Base-by-base conservation (phyloP, 2,329 filamentous ascomycete genomes). In the Aspergillus jensenii region DNA sequence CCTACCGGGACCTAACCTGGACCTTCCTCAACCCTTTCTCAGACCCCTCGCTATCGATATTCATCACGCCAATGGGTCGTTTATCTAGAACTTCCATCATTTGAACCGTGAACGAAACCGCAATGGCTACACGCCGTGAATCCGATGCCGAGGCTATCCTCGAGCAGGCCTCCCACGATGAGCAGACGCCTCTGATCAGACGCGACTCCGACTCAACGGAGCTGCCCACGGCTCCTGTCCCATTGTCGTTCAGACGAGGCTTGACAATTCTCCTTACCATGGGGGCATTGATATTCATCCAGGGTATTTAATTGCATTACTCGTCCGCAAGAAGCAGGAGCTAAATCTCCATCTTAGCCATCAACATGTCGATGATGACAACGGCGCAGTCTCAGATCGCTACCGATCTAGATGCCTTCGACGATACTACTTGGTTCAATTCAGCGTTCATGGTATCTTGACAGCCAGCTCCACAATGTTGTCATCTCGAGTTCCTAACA, bases 361-460 rank as follows among this genome's bases (percentile, higher is more conserved):
- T 84, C 61, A 95, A 95, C 68, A 90, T 93, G 75, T 90, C 87
- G 12, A 87, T 91, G 65, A 87, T 96, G 69, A 90, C 90, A 6
- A 93, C 91, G 56, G 90, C 89, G 2, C 91, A 95, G 74, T 90
- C 87, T 7, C 81, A 81, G 50, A 90, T 96, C 63, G 90, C 90
- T 2, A 83, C 82, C 7, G 90, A 93, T 63, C 79, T 96, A 2
- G 81, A 90, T 73, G 85, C 89, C 1, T 92, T 91, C 67, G 85
- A 87, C 56, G 79, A 86, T 55, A 87, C 86, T 37, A 89, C 86
- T 72, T 96, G 90, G 90, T 91, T 95, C 70, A 91, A 89, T 7
- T 90, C 89, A 33, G 81, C 88, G 2, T 96, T 91, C 70, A 80
- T 95, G 71, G 78, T 80, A 71, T 55, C 62, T 52, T 31, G 44